Evolutionary conservation across 1,139 yeast genomes (phyloP).

Genomic region (Yueomyces sp.): DNA sequence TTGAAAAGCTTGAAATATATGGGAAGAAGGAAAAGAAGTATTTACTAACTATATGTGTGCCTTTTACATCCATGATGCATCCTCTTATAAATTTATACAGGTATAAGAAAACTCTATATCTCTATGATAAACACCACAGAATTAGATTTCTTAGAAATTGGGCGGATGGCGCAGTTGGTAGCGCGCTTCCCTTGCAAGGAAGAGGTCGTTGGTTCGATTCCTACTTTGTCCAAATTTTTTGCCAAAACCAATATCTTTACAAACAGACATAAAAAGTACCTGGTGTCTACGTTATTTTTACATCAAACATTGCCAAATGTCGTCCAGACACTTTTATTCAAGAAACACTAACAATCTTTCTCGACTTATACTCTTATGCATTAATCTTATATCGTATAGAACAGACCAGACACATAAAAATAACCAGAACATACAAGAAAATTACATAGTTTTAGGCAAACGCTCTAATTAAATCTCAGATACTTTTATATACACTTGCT

Average conservation of each 20-base stretch:
- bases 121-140: background rate
- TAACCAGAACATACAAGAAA: too few species aligned
- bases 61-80: background rate
- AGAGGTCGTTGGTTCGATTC: constrained; percentile 26
- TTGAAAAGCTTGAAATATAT: too few species aligned
- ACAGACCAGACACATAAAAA: too few species aligned
- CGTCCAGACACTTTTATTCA: too few species aligned
- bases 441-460: too few species aligned
- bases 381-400: too few species aligned
- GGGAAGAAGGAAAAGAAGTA: too few species aligned
- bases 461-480: too few species aligned
- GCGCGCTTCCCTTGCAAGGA: constrained; percentile 26
- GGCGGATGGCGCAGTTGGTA: constrained; percentile 27
- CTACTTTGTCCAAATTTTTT: constrained; percentile 21
- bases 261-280: background rate
- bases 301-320: too few species aligned
- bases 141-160: constrained; percentile 1
- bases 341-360: too few species aligned
- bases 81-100: background rate
- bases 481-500: too few species aligned
- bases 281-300: background rate
- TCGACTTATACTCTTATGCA: too few species aligned
- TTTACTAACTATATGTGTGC: background rate
- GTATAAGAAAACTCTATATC: background rate
- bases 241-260: background rate